A percentile compares a stretch with the other conserved stretches of the same genome.
phyloP scores from a whole-genome alignment of 495 filamentous ascomycete species.

The Haplographium delicatum region DNA sequence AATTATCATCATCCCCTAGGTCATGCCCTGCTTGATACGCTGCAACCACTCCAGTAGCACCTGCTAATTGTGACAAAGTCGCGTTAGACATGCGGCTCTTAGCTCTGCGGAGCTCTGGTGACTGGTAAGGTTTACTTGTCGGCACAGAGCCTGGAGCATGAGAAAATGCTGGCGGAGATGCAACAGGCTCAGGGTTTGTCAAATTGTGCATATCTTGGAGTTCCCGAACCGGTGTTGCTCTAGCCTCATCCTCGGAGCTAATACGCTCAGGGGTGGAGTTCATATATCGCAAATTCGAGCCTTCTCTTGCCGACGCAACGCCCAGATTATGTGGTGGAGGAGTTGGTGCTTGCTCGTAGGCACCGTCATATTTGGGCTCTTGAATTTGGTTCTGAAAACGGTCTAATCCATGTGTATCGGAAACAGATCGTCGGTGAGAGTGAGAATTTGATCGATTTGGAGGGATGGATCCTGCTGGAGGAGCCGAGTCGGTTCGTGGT shows the following conservation, averaged over 20 bases:
- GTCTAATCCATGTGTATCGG: conserved; percentile 39
- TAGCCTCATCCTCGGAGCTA: conserved; percentile 53
- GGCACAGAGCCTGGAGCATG: conserved; percentile 66
- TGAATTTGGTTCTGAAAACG: conserved; percentile 32
- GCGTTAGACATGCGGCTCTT: conserved; percentile 76
- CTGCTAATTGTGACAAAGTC: conserved; percentile 71
- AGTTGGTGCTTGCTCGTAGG: conserved; percentile 29
- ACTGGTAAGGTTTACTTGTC: conserved; percentile 58
- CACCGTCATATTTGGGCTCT: conserved; percentile 27
- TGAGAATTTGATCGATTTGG: neutral
- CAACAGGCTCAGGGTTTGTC: conserved; percentile 67
- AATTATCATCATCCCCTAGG: conserved; percentile 30
- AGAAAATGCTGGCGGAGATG: conserved; percentile 67
- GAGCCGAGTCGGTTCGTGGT: conserved; percentile 40
- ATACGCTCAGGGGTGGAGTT: conserved; percentile 45
- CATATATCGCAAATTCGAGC: conserved; percentile 15
- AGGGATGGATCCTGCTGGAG: conserved; percentile 24
- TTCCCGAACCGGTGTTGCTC: conserved; percentile 31
- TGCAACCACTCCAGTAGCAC: conserved; percentile 48
- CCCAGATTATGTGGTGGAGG: conserved; percentile 27
- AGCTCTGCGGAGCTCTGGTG: conserved; percentile 68
- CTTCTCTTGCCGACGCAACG: conserved; percentile 10
- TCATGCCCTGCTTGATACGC: conserved; percentile 28
- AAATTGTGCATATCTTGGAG: conserved; percentile 49
- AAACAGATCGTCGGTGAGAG: conserved; percentile 23